These are phyloP conservation scores for Leccinum griseonigrum DNA, from an alignment of 1,284 basidiomycete species.

Conservation along the genomic window DNA sequence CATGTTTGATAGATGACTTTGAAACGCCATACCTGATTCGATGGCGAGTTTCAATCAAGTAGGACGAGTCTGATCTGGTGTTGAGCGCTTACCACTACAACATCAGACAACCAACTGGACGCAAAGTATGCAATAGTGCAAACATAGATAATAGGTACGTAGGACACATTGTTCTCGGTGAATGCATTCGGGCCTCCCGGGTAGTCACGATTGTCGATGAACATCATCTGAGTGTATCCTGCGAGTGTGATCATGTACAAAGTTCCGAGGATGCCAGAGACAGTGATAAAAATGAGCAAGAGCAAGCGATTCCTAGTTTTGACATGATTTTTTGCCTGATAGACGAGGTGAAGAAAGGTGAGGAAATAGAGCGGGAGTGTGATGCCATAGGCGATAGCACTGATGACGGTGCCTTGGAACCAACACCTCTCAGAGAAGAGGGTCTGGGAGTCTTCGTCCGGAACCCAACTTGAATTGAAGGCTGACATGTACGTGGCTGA, in stretches of 20 bases:
- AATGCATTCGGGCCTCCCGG: not conserved
- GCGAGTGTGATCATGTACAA: not conserved
- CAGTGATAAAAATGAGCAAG: not conserved
- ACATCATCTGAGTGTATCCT: not conserved
- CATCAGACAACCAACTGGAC: not conserved
- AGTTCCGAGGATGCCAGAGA: not conserved
- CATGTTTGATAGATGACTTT: too few species aligned
- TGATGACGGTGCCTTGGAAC: not conserved
- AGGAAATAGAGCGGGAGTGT: not conserved
- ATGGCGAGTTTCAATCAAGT: not conserved
- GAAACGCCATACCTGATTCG: not conserved
- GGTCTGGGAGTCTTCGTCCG: not conserved
- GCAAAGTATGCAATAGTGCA: not conserved
- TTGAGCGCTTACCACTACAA: not conserved
- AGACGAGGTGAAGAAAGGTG: not conserved
- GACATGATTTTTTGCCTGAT: not conserved
- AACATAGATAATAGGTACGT: not conserved
- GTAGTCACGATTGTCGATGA: not conserved
- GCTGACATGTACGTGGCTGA: too few species aligned
- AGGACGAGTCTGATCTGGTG: not conserved
- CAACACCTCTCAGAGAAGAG: not conserved
- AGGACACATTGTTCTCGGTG: not conserved
- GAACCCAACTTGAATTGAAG: not conserved
- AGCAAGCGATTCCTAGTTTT: not conserved
- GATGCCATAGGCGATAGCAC: not conserved